Base-by-base conservation (phyloP, 148 eudicot species). In the Chenopodium quinoa region DNA sequence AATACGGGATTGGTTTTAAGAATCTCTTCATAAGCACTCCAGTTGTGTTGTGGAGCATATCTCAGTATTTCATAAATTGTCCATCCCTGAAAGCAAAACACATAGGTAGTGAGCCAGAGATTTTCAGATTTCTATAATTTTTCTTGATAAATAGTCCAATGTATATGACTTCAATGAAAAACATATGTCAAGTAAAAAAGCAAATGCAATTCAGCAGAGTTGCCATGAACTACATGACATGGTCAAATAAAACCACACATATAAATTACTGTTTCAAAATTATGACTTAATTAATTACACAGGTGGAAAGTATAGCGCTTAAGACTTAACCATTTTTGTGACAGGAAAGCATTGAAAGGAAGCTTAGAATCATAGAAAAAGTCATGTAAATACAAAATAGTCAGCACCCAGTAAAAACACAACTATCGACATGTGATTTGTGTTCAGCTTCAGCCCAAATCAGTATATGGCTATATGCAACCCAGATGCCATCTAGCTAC, bases 41-140 rank as follows among this genome's bases (percentile, higher is more conserved):
- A 96, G 82, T 90, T 96, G 86, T 96, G 99, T 50, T 89, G 91
- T 66, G 99, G 99, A 58, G 98, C 98, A 79, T 96, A 96, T 89
- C 98, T 92, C 87, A 96, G 44, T 75, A 96, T 96, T 81, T 96
- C 98, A 76, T 32, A 93, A 9, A 93, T 52, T 37, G 97, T 95
- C 98, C 98, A 95, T 72, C 98, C 98, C 98, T 95, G 73, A 64
- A 70, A 83, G 73, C 69, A 48, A 69, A n/a, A 75, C 3, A 63
- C 13, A 14, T 34, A 82, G 71, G 71, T 29, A 54, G 65, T 67
- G 62, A 72, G 16, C 9, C 29, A 25, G 11, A 31, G 4, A 34
- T 60, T 13, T 50, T 50, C 16, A 50, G 14, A 50, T 40, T 34
- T 34, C 67, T 16, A 52, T 44, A 52, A 0, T 31, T 12, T 58